phyloP scores from a whole-genome alignment of 2,329 filamentous ascomycete species.

The Zymoseptoria brevis region DNA sequence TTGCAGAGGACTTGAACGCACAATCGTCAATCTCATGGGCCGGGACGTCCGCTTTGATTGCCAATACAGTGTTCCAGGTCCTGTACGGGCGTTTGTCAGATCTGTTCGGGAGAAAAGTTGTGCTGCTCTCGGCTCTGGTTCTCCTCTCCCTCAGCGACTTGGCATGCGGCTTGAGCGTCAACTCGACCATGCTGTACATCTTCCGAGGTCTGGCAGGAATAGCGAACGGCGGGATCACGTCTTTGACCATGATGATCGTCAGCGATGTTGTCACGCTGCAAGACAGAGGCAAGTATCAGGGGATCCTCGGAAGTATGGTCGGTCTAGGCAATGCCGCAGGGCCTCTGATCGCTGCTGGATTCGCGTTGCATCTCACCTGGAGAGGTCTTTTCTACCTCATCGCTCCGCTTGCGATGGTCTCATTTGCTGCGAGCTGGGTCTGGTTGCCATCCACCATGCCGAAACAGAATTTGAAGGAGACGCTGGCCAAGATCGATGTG shows the following conservation, averaged over 20 bases:
- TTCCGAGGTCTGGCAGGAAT: constrained; percentile 55
- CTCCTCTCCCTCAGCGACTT: constrained; percentile 51
- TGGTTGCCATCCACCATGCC: constrained; percentile 46
- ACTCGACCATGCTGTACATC: constrained; percentile 51
- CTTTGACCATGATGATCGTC: constrained; percentile 54
- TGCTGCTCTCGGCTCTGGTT: constrained; percentile 47
- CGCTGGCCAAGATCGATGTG: constrained; percentile 51
- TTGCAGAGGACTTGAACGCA: constrained; percentile 32
- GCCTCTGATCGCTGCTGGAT: constrained; percentile 41
- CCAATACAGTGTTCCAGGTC: constrained; percentile 56
- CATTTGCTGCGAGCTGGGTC: constrained; percentile 42
- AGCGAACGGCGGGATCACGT: constrained; percentile 54
- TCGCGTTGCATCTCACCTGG: constrained; percentile 37
- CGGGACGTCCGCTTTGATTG: constrained; percentile 46
- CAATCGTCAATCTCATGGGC: constrained; percentile 48
- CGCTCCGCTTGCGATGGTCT: constrained; percentile 43
- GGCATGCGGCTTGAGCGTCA: constrained; percentile 50
- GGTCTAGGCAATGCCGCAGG: constrained; percentile 36
- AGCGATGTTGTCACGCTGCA: constrained; percentile 53
- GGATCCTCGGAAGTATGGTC: not conserved
- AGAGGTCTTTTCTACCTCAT: constrained; percentile 45
- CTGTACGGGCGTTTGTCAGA: constrained; percentile 48
- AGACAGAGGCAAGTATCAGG: constrained; percentile 48
- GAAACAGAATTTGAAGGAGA: constrained; percentile 41
- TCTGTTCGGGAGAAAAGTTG: constrained; percentile 43